Conservation (phyloP, 371 early-diverging fungal species). For the Syncephalastrum monosporum region DNA sequence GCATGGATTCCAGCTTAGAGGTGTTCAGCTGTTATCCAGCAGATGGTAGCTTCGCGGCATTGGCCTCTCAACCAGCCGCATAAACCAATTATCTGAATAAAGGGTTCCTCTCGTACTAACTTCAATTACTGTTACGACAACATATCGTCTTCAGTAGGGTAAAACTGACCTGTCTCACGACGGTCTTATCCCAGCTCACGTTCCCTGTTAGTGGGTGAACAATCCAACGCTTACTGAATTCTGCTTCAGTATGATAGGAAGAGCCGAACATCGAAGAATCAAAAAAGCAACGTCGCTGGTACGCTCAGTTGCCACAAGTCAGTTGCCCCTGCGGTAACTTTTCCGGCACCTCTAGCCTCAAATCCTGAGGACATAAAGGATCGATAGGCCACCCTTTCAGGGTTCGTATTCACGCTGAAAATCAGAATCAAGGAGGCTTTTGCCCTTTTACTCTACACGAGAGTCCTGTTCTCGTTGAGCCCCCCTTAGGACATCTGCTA, state of each 20-base stretch:
- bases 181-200: conserved; percentile 74
- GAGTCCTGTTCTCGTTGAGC: too few relatives aligned
- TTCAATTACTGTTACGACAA: conserved; percentile 53
- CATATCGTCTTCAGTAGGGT: conserved; percentile 57
- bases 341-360: conserved; percentile 65
- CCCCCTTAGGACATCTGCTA: too few relatives aligned
- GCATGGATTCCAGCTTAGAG: too few relatives aligned
- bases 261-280: conserved; percentile 73
- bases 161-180: conserved; percentile 76
- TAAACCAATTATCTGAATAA: conserved; percentile 47
- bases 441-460: too few relatives aligned
- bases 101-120: conserved; percentile 65
- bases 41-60: too few relatives aligned
- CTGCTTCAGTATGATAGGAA: conserved; percentile 70
- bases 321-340: conserved; percentile 77
- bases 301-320: conserved; percentile 71
- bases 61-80: too few relatives aligned
- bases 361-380: conserved; percentile 57
- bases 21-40: too few relatives aligned
- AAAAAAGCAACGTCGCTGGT: conserved; percentile 73
- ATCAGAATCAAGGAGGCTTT: too few relatives aligned
- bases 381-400: conserved; percentile 62
- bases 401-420: conserved; percentile 7
- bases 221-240: conserved; percentile 68
- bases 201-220: conserved; percentile 67